Evolutionary conservation across 371 early-diverging fungal genomes (phyloP).

Genomic region (Actinomucor elegans): DNA sequence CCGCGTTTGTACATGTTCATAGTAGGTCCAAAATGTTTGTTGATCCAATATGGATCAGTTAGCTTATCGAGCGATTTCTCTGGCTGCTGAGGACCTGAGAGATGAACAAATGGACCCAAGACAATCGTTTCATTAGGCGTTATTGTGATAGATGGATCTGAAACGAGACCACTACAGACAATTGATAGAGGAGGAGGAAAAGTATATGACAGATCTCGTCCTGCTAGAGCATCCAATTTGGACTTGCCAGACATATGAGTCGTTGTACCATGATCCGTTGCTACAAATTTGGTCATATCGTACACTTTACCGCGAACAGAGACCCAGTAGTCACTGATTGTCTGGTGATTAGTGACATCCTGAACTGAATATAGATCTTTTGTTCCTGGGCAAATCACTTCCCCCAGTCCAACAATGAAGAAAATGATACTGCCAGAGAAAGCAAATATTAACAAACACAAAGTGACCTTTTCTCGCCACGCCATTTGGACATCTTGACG

Average conservation of each 20-base stretch:
- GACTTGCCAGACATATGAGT: constrained; percentile 45
- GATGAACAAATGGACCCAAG: constrained; percentile 38
- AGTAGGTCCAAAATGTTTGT: constrained; percentile 35
- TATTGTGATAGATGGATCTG: constrained; percentile 30
- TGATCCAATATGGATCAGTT: constrained; percentile 43
- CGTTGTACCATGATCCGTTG: constrained; percentile 54
- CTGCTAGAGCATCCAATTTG: constrained; percentile 51
- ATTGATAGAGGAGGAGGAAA: constrained; percentile 56
- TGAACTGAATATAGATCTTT: constrained; percentile 44
- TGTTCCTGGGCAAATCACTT: constrained; percentile 57
- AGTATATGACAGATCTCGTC: constrained; percentile 57
- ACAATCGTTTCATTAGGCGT: constrained; percentile 44
- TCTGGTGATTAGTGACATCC: constrained; percentile 50
- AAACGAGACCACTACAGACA: constrained; percentile 56
- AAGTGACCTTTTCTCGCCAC: constrained; percentile 88
- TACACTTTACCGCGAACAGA: constrained; percentile 78
- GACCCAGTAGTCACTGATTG: constrained; percentile 53
- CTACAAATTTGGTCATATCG: constrained; percentile 69
- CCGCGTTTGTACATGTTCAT: constrained; percentile 42
- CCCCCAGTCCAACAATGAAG: constrained; percentile 57
- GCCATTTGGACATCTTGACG: constrained; percentile 91
- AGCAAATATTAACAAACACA: constrained; percentile 71
- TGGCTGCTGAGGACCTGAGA: constrained; percentile 28
- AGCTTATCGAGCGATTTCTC: constrained; percentile 29
- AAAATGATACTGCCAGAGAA: constrained; percentile 55